phyloP scores from a whole-genome alignment of 768 basidiomycete genomes.

The Xanthoconium purpureum region DNA sequence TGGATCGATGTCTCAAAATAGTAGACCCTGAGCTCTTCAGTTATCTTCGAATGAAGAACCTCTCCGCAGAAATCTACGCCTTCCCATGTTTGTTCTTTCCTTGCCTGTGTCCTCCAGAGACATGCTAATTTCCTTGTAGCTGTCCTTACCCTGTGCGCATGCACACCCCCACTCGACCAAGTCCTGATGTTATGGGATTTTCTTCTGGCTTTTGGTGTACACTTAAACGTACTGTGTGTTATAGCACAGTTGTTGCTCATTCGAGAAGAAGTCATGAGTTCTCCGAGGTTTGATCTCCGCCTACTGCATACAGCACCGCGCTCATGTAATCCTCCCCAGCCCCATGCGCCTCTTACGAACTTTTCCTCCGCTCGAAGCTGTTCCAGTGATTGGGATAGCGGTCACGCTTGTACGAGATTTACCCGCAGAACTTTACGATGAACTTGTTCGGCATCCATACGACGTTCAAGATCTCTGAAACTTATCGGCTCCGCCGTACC shows the following conservation, averaged over 20 bases:
- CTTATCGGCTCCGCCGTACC: neutral
- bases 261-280: constrained; percentile 84
- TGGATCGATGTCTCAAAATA: constrained; percentile 88
- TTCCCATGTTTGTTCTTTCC: constrained; percentile 75
- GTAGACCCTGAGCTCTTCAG: constrained; percentile 85
- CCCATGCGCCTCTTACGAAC: constrained; percentile 94
- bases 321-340: constrained; percentile 39
- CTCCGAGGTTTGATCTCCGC: constrained; percentile 62
- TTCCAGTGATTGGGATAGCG: constrained; percentile 86
- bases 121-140: constrained; percentile 45
- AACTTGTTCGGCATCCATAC: constrained; percentile 85
- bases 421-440: constrained; percentile 81
- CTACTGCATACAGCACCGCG: neutral
- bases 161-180: constrained; percentile 94
- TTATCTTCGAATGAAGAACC: constrained; percentile 82
- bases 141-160: constrained; percentile 91
- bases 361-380: constrained; percentile 87
- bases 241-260: constrained; percentile 93
- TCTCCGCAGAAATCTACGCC: constrained; percentile 95
- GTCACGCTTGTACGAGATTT: constrained; percentile 93
- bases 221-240: constrained; percentile 94
- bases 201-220: constrained; percentile 92
- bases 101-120: neutral
- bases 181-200: constrained; percentile 98
- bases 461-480: constrained; percentile 38